These are phyloP conservation scores for Trichophyton mentagrophytes DNA, from an alignment of 2,329 filamentous ascomycete species.

Conservation along the genomic window DNA sequence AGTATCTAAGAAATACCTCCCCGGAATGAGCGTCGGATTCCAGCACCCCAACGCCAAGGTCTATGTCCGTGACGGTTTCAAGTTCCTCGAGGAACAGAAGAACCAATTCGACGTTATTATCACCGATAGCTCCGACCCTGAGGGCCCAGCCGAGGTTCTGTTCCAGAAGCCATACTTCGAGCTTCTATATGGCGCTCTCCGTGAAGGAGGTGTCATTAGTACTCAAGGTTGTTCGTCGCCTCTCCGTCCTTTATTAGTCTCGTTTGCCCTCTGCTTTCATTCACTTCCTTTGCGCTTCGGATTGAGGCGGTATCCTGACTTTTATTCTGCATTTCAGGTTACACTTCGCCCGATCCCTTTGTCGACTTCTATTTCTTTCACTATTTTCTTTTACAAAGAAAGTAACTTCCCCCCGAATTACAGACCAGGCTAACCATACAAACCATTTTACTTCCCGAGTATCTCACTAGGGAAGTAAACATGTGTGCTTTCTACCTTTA, in stretches of 20 bases:
- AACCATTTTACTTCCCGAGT: slow-evolving; percentile 1
- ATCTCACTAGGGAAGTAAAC: not conserved
- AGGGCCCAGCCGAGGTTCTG: slow-evolving; percentile 87
- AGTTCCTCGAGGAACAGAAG: slow-evolving; percentile 94
- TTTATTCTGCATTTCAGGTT: slow-evolving; percentile 4
- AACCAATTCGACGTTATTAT: slow-evolving; percentile 99
- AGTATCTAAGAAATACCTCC: slow-evolving; percentile 95
- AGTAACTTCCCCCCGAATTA: not conserved
- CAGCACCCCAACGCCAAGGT: slow-evolving; percentile 86
- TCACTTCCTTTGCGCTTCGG: slow-evolving; percentile 6
- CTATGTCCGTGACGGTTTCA: slow-evolving; percentile 94
- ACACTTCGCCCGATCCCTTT: slow-evolving; percentile 3
- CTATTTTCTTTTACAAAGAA: slow-evolving; percentile 9
- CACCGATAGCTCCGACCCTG: slow-evolving; percentile 94
- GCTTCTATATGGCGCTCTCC: slow-evolving; percentile 76
- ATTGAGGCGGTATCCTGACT: slow-evolving; percentile 8
- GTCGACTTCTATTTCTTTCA: slow-evolving; percentile 21
- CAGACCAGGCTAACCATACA: slow-evolving; percentile 16
- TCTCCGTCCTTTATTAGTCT: slow-evolving; percentile 62
- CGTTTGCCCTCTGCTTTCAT: slow-evolving; percentile 45
- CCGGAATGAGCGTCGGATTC: slow-evolving; percentile 85
- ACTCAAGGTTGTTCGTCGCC: slow-evolving; percentile 99
- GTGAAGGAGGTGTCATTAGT: slow-evolving; percentile 93
- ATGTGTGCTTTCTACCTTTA: slow-evolving; percentile 28
- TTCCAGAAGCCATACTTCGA: slow-evolving; percentile 99